These are phyloP conservation scores for Trebouxia sp. DNA, from an alignment of 139 green algal genomes.

Conservation along the genomic window DNA sequence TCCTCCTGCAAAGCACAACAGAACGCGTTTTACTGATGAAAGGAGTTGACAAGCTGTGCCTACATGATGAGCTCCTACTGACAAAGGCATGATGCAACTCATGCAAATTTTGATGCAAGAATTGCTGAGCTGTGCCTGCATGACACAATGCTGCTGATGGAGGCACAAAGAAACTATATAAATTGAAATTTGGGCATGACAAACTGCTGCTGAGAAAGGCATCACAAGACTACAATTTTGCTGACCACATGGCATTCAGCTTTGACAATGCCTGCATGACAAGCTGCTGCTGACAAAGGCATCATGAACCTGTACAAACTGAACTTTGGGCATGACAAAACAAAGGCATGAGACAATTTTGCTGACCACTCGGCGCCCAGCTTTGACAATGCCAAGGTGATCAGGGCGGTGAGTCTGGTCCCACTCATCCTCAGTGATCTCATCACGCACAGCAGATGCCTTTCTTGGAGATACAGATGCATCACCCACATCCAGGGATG, in stretches of 20 bases:
- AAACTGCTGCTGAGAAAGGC: too few relatives aligned
- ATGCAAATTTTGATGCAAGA: background rate
- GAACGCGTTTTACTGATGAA: background rate
- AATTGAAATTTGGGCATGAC: too few relatives aligned
- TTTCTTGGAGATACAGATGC: background rate
- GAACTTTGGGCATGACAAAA: background rate
- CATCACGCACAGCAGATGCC: background rate
- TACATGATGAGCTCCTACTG: too few relatives aligned
- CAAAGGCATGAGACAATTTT: background rate
- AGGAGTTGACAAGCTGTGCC: too few relatives aligned
- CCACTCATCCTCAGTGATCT: conserved; percentile 5
- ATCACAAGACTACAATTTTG: too few relatives aligned
- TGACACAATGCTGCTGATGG: too few relatives aligned
- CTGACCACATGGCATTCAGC: too few relatives aligned
- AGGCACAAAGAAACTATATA: too few relatives aligned
- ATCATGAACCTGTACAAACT: too few relatives aligned
- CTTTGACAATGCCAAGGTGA: background rate
- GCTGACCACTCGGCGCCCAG: background rate
- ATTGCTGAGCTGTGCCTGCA: too few relatives aligned
- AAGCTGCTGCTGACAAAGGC: too few relatives aligned
- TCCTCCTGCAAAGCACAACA: conserved; percentile 19
- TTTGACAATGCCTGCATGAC: too few relatives aligned
- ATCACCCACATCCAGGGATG: background rate
- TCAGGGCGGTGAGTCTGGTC: background rate
- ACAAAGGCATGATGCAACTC: background rate